Base-by-base conservation (phyloP, 2,329 filamentous ascomycete species). In the Penicillium crustosum region DNA sequence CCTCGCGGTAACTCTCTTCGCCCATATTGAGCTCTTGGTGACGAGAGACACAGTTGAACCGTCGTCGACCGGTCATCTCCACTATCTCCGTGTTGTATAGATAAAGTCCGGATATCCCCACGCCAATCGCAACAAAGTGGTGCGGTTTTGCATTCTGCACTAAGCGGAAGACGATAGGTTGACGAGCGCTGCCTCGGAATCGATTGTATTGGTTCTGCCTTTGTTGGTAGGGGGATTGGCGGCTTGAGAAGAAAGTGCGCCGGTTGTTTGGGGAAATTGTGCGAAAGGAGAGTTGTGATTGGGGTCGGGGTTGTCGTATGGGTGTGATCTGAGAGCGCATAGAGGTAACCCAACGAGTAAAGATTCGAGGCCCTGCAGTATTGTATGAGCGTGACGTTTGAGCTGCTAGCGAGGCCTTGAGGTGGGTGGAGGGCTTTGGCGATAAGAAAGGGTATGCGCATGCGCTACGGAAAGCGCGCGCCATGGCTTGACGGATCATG, bases 41-140 rank as follows among this genome's bases (percentile, higher is more conserved):
- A 1, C 77, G 68, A 1, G 77, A 76, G 15, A 86, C 70, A 55
- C 83, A 78, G 63, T 86, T 87, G 76, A 87, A 87, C 21, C 85
- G 80, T 39, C 79, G 75, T 2, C 85, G 79, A 6, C 81, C 81
- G 2, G 83, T 84, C 52, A 84, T 72, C 71, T 82, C 81, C 12
- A 85, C 83, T 35, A 77, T 73, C 59, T 87, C 84, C 4, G 83
- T 74, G 59, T 86, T 86, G 66, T 77, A 81, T 19, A 83, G 65
- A 65, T 86, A 86, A 56, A 85, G 70, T 0, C 74, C 77, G 7
- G 76, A 78, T 2, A 73, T 68, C 0, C 73, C 73, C 1, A 75
- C 70, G 3, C 76, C 80, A 7, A 83, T 62, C 3, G 72, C 57
- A 4, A 74, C 64, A 12, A 70, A 70, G 39, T 72, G 70, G 7